Evolutionary conservation across 352 stramenopile species (phyloP).

Genomic region (Phytophthora pseudosyringae): DNA sequence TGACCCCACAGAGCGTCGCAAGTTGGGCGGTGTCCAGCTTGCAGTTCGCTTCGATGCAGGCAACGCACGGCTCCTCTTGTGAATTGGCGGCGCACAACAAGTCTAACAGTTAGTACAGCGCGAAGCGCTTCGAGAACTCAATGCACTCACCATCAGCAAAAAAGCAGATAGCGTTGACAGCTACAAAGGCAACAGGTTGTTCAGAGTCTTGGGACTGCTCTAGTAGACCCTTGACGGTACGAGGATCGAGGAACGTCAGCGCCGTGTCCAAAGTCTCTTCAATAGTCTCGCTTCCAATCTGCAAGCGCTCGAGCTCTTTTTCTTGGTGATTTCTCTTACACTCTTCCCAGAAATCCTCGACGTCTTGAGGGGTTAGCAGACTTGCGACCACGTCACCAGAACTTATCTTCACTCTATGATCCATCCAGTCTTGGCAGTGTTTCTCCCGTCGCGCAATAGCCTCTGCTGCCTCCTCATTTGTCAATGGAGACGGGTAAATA

Average conservation of each 20-base stretch:
- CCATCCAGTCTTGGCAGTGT: constrained; percentile 47
- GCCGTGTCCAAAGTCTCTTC: constrained; percentile 22
- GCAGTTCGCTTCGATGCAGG: constrained; percentile 59
- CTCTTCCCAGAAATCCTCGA: constrained; percentile 45
- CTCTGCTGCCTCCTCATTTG: constrained; percentile 19
- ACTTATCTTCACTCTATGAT: background rate
- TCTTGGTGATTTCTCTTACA: constrained; percentile 27
- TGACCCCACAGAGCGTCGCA: constrained; percentile 53
- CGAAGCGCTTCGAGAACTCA: background rate
- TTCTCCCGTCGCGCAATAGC: constrained; percentile 33
- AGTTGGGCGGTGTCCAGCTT: constrained; percentile 71
- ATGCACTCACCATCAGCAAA: constrained; percentile 60
- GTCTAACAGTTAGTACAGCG: constrained; percentile 1
- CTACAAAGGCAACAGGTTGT: constrained; percentile 40
- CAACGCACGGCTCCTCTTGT: constrained; percentile 59
- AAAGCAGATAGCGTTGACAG: constrained; percentile 80
- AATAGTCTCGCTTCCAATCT: background rate
- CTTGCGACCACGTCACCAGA: constrained; percentile 20
- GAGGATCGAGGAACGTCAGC: constrained; percentile 47
- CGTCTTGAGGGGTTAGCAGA: constrained; percentile 37
- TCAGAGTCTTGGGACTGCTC: constrained; percentile 21
- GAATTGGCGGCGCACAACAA: background rate
- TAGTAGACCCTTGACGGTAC: constrained; percentile 43
- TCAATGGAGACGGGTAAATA: constrained; percentile 38
- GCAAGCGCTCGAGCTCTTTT: constrained; percentile 13